phyloP scores from a whole-genome alignment of 352 stramenopile species.

The Pythium pyrilobum region DNA sequence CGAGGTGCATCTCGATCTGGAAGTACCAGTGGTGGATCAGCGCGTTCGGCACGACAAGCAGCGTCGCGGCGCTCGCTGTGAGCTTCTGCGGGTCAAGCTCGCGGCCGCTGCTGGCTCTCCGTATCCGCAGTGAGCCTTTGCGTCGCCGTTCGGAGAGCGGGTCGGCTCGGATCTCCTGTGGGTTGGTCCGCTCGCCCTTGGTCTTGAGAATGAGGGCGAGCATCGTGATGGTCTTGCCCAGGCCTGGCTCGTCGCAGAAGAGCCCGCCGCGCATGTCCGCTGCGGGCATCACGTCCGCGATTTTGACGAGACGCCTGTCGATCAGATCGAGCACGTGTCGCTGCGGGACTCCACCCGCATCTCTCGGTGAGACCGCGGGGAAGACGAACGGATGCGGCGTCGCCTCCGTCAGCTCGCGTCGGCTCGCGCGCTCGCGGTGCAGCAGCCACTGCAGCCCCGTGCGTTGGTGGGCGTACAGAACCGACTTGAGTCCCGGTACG shows the following conservation, averaged over 20 bases:
- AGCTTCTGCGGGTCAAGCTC: slow-evolving; percentile 39
- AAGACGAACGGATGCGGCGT: slow-evolving; percentile 46
- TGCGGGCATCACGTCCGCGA: neutral
- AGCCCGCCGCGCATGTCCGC: slow-evolving; percentile 58
- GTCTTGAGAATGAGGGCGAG: slow-evolving; percentile 67
- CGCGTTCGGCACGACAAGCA: slow-evolving; percentile 63
- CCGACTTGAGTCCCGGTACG: slow-evolving; percentile 58
- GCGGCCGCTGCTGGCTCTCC: slow-evolving; percentile 28
- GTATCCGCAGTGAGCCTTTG: slow-evolving; percentile 16
- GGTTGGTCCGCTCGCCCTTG: slow-evolving; percentile 35
- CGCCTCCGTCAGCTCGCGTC: neutral
- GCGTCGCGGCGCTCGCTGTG: slow-evolving; percentile 34
- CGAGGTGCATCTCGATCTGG: slow-evolving; percentile 21
- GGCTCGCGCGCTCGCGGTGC: slow-evolving; percentile 37
- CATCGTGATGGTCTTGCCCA: slow-evolving; percentile 84
- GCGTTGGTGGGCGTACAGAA: slow-evolving; percentile 65
- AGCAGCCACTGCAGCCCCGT: slow-evolving; percentile 79
- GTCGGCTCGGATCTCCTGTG: neutral
- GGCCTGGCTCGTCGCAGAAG: slow-evolving; percentile 74
- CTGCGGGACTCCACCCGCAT: no score
- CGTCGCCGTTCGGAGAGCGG: neutral
- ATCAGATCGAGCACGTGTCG: slow-evolving; percentile 37
- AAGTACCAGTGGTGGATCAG: slow-evolving; percentile 70
- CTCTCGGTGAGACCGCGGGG: slow-evolving; percentile 10
- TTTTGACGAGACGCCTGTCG: slow-evolving; percentile 30